Evolutionary conservation across 2,329 filamentous ascomycete species (phyloP).

Genomic region (Trichoderma asperellum): DNA sequence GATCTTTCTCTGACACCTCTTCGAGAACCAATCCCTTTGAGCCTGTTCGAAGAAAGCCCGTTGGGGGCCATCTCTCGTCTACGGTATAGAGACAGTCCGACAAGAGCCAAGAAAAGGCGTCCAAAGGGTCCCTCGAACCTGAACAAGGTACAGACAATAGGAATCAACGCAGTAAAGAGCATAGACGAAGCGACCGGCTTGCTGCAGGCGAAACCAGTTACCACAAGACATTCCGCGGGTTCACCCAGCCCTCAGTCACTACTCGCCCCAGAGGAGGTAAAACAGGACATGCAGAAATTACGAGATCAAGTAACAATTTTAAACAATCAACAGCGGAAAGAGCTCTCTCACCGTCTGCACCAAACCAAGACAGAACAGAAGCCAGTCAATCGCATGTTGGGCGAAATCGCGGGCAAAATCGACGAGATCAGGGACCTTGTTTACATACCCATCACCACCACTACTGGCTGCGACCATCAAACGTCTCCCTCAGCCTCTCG

Average conservation of each 20-base stretch:
- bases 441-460: slow-evolving; percentile 65
- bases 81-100: background rate
- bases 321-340: slow-evolving; percentile 16
- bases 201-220: background rate
- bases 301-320: slow-evolving; percentile 23
- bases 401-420: slow-evolving; percentile 34
- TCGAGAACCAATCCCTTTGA: background rate
- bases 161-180: background rate
- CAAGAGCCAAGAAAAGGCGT: background rate
- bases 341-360: background rate
- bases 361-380: slow-evolving; percentile 25
- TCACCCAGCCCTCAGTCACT: background rate
- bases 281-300: slow-evolving; percentile 30
- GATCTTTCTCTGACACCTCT: background rate
- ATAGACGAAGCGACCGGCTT: background rate
- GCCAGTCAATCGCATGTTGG: slow-evolving; percentile 34
- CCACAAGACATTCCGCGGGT: background rate
- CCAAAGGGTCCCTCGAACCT: background rate
- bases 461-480: slow-evolving; percentile 56
- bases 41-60: background rate
- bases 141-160: background rate
- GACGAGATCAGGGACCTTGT: slow-evolving; percentile 45
- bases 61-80: background rate
- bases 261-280: slow-evolving; percentile 24
- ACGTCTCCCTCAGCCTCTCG: slow-evolving; percentile 31